Conservation (phyloP, 768 basidiomycete genomes). For the Mycena kentingensis region DNA sequence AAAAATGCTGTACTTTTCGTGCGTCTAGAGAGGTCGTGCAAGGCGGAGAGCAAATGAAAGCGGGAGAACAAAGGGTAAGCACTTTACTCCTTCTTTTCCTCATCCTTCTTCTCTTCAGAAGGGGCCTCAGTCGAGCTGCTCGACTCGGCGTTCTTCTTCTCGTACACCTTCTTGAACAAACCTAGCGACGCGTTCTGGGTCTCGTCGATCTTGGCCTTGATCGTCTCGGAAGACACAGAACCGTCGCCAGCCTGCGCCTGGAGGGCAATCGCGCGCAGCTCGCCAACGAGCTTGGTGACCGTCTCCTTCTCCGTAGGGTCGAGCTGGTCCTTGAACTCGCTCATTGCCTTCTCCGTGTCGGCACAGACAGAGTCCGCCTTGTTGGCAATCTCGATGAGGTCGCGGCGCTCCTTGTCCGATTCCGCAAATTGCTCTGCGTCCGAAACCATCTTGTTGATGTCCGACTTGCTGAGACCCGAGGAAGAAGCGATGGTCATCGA, state of each 20-base stretch:
- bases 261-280: constrained; percentile 84
- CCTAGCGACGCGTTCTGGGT: constrained; percentile 94
- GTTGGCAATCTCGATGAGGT: constrained; percentile 94
- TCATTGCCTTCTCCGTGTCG: constrained; percentile 98
- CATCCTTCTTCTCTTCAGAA: constrained; percentile 48
- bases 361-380: constrained; percentile 91
- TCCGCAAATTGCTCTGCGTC: constrained; percentile 96
- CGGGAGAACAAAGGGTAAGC: constrained; percentile 6
- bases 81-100: constrained; percentile 85
- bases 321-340: constrained; percentile 97
- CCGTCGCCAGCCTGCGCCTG: constrained; percentile 90
- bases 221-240: constrained; percentile 77
- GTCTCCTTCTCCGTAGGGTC: constrained; percentile 92
- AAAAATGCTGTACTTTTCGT: constrained; percentile 19
- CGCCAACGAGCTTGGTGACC: constrained; percentile 81
- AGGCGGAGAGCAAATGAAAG: constrained; percentile 14
- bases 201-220: constrained; percentile 91
- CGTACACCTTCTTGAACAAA: constrained; percentile 97
- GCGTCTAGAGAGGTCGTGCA: constrained; percentile 6
- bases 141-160: constrained; percentile 84
- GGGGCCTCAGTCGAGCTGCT: constrained; percentile 45
- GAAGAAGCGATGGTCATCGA: constrained; percentile 98
- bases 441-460: constrained; percentile 95
- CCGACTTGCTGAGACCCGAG: constrained; percentile 93
- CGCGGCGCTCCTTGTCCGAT: constrained; percentile 83